A percentile compares a stretch with the other conserved stretches of the same genome.
These are phyloP conservation scores for Komagataea norvegica DNA, from an alignment of 1,139 yeast genomes.

Conservation along the genomic window DNA sequence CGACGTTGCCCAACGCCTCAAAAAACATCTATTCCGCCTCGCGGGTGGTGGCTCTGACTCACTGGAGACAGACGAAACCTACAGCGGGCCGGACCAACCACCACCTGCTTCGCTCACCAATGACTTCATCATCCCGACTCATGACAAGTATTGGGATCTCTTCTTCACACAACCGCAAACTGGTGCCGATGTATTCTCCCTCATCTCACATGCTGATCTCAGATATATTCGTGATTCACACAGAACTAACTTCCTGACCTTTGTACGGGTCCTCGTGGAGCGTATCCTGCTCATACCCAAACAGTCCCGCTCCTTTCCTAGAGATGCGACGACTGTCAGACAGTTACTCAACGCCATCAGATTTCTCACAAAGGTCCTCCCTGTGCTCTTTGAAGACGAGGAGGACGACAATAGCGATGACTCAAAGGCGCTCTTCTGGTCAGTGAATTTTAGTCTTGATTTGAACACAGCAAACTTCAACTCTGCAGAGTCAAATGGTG, in stretches of 20 bases:
- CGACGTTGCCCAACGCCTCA: neutral
- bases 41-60: too few relatives aligned
- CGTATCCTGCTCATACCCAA: slow-evolving; percentile 31
- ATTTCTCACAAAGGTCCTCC: slow-evolving; percentile 59
- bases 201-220: slow-evolving; percentile 55
- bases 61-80: too few relatives aligned
- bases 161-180: slow-evolving; percentile 32
- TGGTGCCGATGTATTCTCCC: slow-evolving; percentile 51
- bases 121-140: slow-evolving; percentile 1
- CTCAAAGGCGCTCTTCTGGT: slow-evolving; percentile 7
- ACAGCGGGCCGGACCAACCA: too few relatives aligned
- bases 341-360: slow-evolving; percentile 57
- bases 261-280: slow-evolving; percentile 41
- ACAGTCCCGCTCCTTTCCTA: slow-evolving; percentile 27
- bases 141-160: slow-evolving; percentile 2
- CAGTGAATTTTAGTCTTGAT: slow-evolving; percentile 11
- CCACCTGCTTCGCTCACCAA: too few relatives aligned
- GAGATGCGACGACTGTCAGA: slow-evolving; percentile 17
- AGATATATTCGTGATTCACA: slow-evolving; percentile 57
- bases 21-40: slow-evolving; percentile 1
- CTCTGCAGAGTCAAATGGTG: slow-evolving; percentile 9
- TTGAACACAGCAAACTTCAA: neutral
- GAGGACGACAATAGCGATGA: slow-evolving; percentile 11
- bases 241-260: slow-evolving; percentile 47
- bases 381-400: slow-evolving; percentile 59